Base-by-base conservation (phyloP, 1,284 basidiomycete species). In the Spongispora temasekensis region DNA sequence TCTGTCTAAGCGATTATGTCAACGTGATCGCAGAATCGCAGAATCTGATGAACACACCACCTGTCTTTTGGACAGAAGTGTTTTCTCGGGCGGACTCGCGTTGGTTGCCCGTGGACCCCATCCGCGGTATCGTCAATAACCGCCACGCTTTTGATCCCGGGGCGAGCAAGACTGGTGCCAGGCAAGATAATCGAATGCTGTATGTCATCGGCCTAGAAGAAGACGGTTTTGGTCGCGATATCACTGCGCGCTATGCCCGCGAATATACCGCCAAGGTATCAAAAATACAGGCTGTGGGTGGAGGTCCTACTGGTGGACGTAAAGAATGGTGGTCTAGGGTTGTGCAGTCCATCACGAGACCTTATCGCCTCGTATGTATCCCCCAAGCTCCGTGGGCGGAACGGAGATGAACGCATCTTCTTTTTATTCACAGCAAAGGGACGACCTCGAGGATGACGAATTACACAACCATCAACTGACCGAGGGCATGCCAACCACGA, bases 171-270 rank as follows among this genome's bases (percentile, higher is more conserved):
- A 64, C 46, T 67, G 69, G 62, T 25, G 60, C 66, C 21, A 75
- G 69, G 55, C 74, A 85, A 48, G 88, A 94, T 64, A 97, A 98
- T 70, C 85, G 94, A 56, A 91, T 99, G 84, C 77, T 93, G 8
- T 99, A 99, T 75, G 96, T 99, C 2, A 77, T 98, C 2, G 96
- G 91, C 0, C 90, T 95, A 55, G 97, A 99, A 75, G 97, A 99
- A 73, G 95, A 96, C 78, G 83, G 85, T 55, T 90, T 83, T 70
- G 90, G 82, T 10, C 80, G 88, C 55, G 90, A 93, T 67, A 86
- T 93, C 15, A 93, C 91, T 0, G 81, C 87, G 44, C 79, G 90
- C 37, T 93, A 93, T 76, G 93, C 96, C 1, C 87, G 84, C 67
- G 87, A 94, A 63, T 97, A 90, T 72, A 85, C 88, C 15, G 87